Evolutionary conservation across 305 asterid genomes (phyloP).

Genomic region (Fraxinus albicans): DNA sequence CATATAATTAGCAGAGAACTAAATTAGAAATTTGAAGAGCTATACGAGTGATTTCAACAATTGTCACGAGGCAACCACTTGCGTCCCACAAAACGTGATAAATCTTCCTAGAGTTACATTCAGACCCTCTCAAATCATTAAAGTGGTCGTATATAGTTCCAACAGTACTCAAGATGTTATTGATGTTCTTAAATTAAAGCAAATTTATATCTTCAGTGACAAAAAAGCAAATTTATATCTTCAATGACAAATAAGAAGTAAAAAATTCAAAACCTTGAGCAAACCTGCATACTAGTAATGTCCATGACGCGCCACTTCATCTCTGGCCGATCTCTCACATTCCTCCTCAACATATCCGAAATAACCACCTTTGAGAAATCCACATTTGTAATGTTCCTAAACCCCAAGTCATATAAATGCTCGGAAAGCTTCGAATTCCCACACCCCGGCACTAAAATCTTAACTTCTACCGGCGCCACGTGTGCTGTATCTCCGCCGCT

Average conservation of each 20-base stretch:
- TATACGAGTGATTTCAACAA: neutral
- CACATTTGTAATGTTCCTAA: constrained; percentile 55
- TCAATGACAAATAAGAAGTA: neutral
- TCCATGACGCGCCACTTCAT: constrained; percentile 97
- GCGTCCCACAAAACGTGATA: neutral
- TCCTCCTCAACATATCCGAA: constrained; percentile 68
- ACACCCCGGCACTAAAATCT: constrained; percentile 78
- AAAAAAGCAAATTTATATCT: neutral
- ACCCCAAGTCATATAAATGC: constrained; percentile 69
- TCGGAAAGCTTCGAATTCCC: constrained; percentile 85
- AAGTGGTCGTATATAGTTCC: too few relatives aligned
- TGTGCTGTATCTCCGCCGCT: neutral
- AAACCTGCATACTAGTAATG: constrained; percentile 82
- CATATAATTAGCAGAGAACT: neutral
- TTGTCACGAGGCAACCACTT: neutral
- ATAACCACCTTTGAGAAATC: constrained; percentile 89
- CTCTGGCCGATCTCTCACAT: constrained; percentile 64
- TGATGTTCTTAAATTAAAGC: neutral
- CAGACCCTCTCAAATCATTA: neutral
- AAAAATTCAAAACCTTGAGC: neutral
- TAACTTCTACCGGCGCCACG: constrained; percentile 27
- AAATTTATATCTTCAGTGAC: neutral
- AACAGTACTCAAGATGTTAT: neutral
- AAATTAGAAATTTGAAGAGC: neutral
- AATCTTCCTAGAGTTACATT: neutral